Percentiles rank a stretch among this genome's conserved stretches.
Evolutionary conservation across 805 yeast species (phyloP).

Genomic region (Yamadazyma takamatsuzukensis): DNA sequence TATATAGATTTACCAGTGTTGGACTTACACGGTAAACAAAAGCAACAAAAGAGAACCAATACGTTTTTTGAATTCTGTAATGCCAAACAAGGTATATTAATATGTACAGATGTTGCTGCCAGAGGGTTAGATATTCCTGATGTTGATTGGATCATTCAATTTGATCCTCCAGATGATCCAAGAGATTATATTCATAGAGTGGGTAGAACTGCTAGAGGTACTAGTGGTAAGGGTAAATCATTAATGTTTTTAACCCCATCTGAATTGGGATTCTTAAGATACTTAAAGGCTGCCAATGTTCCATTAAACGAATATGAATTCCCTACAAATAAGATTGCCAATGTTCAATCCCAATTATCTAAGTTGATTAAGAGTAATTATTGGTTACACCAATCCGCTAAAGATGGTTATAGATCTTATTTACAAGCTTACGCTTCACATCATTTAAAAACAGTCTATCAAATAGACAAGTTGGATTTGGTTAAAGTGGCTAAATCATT

Average conservation of each 20-base stretch:
- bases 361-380: conserved; percentile 88
- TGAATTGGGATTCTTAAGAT: conserved; percentile 91
- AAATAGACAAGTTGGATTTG: conserved; percentile 90
- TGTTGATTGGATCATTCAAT: conserved; percentile 98
- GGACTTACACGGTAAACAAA: conserved; percentile 96
- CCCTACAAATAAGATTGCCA: conserved; percentile 91
- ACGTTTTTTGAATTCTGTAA: conserved; percentile 98
- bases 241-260: conserved; percentile 92
- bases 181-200: conserved; percentile 98
- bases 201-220: conserved; percentile 97
- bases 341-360: conserved; percentile 90
- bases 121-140: conserved; percentile 98
- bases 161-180: conserved; percentile 99
- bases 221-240: conserved; percentile 85
- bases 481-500: conserved; percentile 93
- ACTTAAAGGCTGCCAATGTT: conserved; percentile 93
- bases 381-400: conserved; percentile 92
- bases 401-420: conserved; percentile 95
- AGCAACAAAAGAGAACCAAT: conserved; percentile 97
- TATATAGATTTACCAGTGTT: conserved; percentile 96
- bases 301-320: conserved; percentile 97
- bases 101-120: conserved; percentile 99
- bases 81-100: conserved; percentile 87
- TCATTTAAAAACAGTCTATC: conserved; percentile 92
- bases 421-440: conserved; percentile 97